Base-by-base conservation (phyloP, 139 green algal species). In the Pleodorina starrii region DNA sequence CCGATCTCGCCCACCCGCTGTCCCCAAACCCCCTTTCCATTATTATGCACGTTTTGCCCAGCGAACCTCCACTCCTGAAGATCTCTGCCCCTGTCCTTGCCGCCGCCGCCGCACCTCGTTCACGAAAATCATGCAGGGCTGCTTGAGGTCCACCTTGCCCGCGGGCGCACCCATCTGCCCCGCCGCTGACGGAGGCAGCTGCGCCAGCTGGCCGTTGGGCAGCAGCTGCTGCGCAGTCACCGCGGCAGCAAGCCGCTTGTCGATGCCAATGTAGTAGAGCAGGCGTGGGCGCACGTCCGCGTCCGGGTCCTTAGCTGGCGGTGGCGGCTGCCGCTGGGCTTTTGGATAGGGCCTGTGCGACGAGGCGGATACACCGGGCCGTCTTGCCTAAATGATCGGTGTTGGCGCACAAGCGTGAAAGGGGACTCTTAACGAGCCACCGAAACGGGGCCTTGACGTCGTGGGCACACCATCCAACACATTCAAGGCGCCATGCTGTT, bases 201-300 rank as follows among this genome's bases (percentile, higher is more conserved):
- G 44, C n/a, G 66, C 63, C 63, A 88, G 14, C 82, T 93, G 87
- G 48, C 90, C 66, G 43, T 93, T 91, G 35, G 98, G 96, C 0
- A 97, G 91, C 16, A 81, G 60, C 50, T 95, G 95, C 32, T 98
- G 90, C 85, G 97, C 93, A 14, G 96, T 95, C 44, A 78, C 81
- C 11, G 86, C 54, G 16, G 71, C 21, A 6, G 46, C 66, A 46
- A 54, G 17, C 27, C 75, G 90, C 60, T 93, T 93, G 46, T 91
- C 85, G 69, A 91, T 77, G 38, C 78, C 75, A 32, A 91, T 78
- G 63, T 82, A 93, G 76, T 90, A 89, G 25, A 38, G 44, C 80
- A 90, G 86, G 25, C 86, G 80, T 11, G 80, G 80, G 27, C 38
- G 77, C n/a, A 38, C 3, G 27, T 89, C n/a, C 11, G 46, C 19